Conservation (phyloP, 805 yeast species). For the Kodamaea fukazawae region DNA sequence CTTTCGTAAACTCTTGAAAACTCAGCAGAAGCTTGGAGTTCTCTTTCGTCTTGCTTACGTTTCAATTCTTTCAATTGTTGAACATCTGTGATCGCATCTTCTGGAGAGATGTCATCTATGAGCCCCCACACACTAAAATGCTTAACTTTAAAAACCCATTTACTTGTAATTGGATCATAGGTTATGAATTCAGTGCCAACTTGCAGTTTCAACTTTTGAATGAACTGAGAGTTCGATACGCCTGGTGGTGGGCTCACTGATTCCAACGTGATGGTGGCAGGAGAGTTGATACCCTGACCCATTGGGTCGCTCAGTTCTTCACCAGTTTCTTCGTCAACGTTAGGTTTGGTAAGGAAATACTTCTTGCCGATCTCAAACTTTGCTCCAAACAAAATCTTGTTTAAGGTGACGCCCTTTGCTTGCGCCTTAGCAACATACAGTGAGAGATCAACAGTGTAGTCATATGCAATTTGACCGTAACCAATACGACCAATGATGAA, state of each 20-base stretch:
- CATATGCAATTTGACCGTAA: constrained; percentile 65
- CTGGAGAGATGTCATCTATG: constrained; percentile 58
- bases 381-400: constrained; percentile 36
- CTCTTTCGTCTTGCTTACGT: constrained; percentile 37
- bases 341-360: constrained; percentile 8
- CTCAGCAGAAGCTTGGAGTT: constrained; percentile 37
- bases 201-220: constrained; percentile 49
- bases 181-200: constrained; percentile 77
- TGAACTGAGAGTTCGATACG: constrained; percentile 44
- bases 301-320: constrained; percentile 48
- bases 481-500: constrained; percentile 69
- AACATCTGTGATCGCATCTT: constrained; percentile 12
- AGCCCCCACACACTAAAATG: constrained; percentile 97
- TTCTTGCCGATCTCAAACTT: constrained; percentile 37
- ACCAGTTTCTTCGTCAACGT: constrained; percentile 31
- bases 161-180: constrained; percentile 69
- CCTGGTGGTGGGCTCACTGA: constrained; percentile 52
- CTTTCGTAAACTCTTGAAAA: constrained; percentile 31
- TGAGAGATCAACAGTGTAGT: constrained; percentile 66
- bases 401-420: constrained; percentile 36
- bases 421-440: constrained; percentile 43
- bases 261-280: constrained; percentile 70
- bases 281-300: constrained; percentile 72
- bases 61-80: constrained; percentile 36
- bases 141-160: constrained; percentile 78